Conservation (phyloP, 2,329 filamentous ascomycete species). For the Fusarium sp. region DNA sequence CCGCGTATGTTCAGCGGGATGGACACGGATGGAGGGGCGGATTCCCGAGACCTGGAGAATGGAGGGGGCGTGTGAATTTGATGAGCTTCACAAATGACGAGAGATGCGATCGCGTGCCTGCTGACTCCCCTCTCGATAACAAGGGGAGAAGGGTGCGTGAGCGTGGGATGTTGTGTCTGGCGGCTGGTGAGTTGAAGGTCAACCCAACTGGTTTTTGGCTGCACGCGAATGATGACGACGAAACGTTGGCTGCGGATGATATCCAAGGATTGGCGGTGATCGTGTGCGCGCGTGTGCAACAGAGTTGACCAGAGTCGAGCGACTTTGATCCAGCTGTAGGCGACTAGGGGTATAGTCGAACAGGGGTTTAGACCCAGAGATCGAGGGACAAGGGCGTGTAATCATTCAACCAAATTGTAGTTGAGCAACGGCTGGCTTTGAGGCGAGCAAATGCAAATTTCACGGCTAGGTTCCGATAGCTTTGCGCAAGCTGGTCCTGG, state of each 20-base stretch:
- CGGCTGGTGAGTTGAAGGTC: conserved; percentile 24
- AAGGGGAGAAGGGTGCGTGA: conserved; percentile 29
- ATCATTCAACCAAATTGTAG: conserved; percentile 17
- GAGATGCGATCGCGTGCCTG: conserved; percentile 50
- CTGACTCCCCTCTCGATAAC: conserved; percentile 23
- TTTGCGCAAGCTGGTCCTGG: conserved; percentile 3
- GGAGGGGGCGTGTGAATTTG: conserved; percentile 46
- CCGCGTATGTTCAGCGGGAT: conserved; percentile 28
- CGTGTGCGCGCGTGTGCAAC: conserved; percentile 40
- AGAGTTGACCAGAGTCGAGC: conserved; percentile 34
- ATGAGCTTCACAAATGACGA: conserved; percentile 34
- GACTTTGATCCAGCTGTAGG: conserved; percentile 42
- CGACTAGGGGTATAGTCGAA: conserved; percentile 33
- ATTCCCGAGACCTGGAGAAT: conserved; percentile 39
- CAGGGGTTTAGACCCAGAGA: conserved; percentile 37
- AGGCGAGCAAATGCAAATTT: conserved; percentile 11
- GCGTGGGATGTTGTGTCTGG: conserved; percentile 44
- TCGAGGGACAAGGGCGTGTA: conserved; percentile 20
- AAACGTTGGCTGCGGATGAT: conserved; percentile 29
- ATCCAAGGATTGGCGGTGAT: conserved; percentile 38
- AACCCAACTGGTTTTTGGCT: conserved; percentile 22
- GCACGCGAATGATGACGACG: conserved; percentile 34
- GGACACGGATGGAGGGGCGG: conserved; percentile 44
- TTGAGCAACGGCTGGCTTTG: conserved; percentile 20
- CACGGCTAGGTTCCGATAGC: conserved; percentile 27